phyloP scores from a whole-genome alignment of 2,329 filamentous ascomycete species.

The Botryotinia convoluta region DNA sequence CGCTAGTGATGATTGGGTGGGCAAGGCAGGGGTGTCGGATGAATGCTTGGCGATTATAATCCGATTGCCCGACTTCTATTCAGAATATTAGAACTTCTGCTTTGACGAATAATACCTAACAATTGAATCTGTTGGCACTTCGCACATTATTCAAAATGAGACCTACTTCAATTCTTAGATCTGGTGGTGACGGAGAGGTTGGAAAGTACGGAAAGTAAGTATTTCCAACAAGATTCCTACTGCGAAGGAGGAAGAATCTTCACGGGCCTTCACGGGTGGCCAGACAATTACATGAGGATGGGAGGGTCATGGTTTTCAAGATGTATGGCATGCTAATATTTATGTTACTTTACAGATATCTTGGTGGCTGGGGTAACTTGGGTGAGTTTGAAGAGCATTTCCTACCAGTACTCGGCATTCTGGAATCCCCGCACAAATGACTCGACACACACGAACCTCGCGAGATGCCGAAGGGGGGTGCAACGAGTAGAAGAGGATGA shows the following conservation, averaged over 20 bases:
- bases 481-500: neutral
- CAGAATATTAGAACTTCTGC: neutral
- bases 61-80: constrained; percentile 21
- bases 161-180: constrained; percentile 37
- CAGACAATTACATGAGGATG: neutral
- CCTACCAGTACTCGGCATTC: neutral
- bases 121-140: constrained; percentile 14
- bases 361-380: constrained; percentile 39
- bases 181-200: constrained; percentile 36
- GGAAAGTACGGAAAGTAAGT: constrained; percentile 41
- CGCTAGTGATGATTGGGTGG: constrained; percentile 28
- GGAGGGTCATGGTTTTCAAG: constrained; percentile 18
- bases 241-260: constrained; percentile 18
- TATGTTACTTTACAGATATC: constrained; percentile 29
- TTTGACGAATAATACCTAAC: neutral
- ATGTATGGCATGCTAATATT: constrained; percentile 27
- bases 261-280: constrained; percentile 12
- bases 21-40: constrained; percentile 21
- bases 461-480: neutral
- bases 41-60: constrained; percentile 27
- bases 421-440: neutral
- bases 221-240: neutral
- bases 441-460: neutral
- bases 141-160: constrained; percentile 35
- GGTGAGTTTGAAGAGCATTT: constrained; percentile 35